Conservation (phyloP, 192 early-diverging fungal genomes). For the Dispira parvispora region DNA sequence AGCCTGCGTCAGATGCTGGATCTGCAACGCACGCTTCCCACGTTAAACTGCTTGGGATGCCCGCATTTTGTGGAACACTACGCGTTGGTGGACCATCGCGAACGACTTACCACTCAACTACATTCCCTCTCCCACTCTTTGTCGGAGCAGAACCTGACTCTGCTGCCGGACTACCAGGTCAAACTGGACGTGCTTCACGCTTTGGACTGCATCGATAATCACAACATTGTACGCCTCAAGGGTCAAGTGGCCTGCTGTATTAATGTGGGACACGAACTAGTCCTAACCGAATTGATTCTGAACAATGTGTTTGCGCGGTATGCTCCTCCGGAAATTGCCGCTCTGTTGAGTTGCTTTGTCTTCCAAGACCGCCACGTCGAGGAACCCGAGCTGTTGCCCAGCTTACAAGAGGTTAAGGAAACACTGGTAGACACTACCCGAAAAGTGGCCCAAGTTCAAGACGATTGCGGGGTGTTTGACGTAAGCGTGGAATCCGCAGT, state of each 20-base stretch:
- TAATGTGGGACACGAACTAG: slow-evolving; percentile 87
- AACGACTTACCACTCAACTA: slow-evolving; percentile 45
- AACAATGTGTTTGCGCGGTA: slow-evolving; percentile 81
- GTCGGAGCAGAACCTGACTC: slow-evolving; percentile 82
- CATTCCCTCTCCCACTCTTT: slow-evolving; percentile 59
- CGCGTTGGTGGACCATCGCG: slow-evolving; percentile 33
- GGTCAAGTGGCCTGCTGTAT: slow-evolving; percentile 95
- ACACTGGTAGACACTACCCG: slow-evolving; percentile 37
- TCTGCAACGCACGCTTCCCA: background rate
- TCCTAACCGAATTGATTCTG: slow-evolving; percentile 86
- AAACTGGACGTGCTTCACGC: slow-evolving; percentile 69
- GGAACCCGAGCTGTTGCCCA: slow-evolving; percentile 46
- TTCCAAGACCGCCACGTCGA: slow-evolving; percentile 77
- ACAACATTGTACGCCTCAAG: slow-evolving; percentile 80
- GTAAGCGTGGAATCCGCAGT: slow-evolving; percentile 18
- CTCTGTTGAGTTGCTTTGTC: slow-evolving; percentile 83
- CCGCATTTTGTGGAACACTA: slow-evolving; percentile 30
- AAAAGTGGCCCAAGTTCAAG: slow-evolving; percentile 56
- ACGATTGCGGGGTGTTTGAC: slow-evolving; percentile 31
- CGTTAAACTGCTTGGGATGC: slow-evolving; percentile 23
- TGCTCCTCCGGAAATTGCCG: slow-evolving; percentile 86
- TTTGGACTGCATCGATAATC: slow-evolving; percentile 67
- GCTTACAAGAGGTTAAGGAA: slow-evolving; percentile 30
- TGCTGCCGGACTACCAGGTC: slow-evolving; percentile 85
- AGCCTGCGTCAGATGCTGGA: background rate